Conservation (phyloP, 257 asterid genomes). For the Nicotiana otophora region DNA sequence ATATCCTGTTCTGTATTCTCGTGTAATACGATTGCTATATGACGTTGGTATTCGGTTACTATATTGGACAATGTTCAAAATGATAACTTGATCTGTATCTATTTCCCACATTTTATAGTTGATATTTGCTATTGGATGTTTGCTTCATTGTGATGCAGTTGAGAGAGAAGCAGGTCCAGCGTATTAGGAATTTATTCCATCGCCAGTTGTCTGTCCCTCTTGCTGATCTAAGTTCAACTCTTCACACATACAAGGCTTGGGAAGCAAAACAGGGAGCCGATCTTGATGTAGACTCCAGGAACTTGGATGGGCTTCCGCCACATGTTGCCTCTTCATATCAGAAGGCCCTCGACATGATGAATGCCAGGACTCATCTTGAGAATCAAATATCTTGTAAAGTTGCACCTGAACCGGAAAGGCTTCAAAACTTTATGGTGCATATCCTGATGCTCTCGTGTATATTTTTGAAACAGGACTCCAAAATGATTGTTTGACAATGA, state of each 20-base stretch:
- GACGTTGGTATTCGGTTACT: neutral
- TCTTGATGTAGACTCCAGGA: constrained; percentile 38
- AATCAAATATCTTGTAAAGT: constrained; percentile 56
- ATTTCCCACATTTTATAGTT: neutral
- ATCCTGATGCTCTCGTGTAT: neutral
- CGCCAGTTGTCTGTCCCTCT: constrained; percentile 95
- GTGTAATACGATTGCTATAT: neutral
- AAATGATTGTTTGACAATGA: neutral
- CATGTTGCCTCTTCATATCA: constrained; percentile 61
- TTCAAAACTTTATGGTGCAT: constrained; percentile 66
- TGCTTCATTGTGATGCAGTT: constrained; percentile 38
- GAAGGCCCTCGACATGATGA: constrained; percentile 72
- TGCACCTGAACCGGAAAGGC: constrained; percentile 47
- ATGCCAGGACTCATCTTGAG: constrained; percentile 63
- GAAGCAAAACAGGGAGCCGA: constrained; percentile 56
- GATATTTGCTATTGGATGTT: neutral
- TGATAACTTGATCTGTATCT: neutral
- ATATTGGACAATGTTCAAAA: neutral
- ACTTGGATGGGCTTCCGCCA: constrained; percentile 59
- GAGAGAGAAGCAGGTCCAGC: constrained; percentile 82
- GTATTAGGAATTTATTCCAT: constrained; percentile 60
- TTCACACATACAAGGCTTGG: constrained; percentile 72
- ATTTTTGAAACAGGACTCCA: neutral
- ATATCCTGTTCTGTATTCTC: neutral
- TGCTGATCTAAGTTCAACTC: constrained; percentile 46